Conservation (phyloP, 257 asterid species). For the Sherardia arvensis region DNA sequence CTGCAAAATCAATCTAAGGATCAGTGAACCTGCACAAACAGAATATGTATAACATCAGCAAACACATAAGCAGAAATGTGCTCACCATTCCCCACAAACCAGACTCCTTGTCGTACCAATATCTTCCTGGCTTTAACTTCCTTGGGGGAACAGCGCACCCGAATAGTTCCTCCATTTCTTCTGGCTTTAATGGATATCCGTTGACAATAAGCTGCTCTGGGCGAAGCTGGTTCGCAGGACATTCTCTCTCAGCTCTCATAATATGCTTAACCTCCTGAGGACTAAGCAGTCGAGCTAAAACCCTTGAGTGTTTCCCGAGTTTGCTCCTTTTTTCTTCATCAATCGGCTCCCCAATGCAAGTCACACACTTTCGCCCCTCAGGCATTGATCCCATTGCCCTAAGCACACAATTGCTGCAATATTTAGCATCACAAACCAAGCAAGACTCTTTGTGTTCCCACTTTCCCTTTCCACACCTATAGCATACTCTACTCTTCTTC, state of each 20-base stretch:
- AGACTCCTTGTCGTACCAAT: conserved; percentile 96
- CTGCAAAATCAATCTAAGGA: conserved; percentile 33
- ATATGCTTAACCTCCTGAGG: conserved; percentile 91
- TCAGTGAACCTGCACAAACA: conserved; percentile 17
- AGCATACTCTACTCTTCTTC: conserved; percentile 58
- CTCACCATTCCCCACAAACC: conserved; percentile 94
- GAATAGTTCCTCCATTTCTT: conserved; percentile 76
- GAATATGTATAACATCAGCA: conserved; percentile 8
- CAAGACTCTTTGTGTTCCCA: conserved; percentile 88
- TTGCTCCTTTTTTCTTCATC: conserved; percentile 63
- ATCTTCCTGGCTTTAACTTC: conserved; percentile 81
- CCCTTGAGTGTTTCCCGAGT: conserved; percentile 69
- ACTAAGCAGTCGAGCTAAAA: conserved; percentile 62
- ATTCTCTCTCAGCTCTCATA: conserved; percentile 80
- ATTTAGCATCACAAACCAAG: conserved; percentile 71
- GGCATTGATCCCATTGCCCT: conserved; percentile 99
- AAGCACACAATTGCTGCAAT: conserved; percentile 85
- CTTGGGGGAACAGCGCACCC: conserved; percentile 73
- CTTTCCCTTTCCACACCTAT: conserved; percentile 84
- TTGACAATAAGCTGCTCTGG: conserved; percentile 88
- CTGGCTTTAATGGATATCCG: conserved; percentile 66
- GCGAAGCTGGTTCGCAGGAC: conserved; percentile 84
- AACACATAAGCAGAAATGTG: conserved; percentile 5
- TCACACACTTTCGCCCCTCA: conserved; percentile 88
- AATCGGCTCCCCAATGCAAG: conserved; percentile 80